phyloP scores from a whole-genome alignment of 139 green algal genomes.

The Asterochloris sp. region DNA sequence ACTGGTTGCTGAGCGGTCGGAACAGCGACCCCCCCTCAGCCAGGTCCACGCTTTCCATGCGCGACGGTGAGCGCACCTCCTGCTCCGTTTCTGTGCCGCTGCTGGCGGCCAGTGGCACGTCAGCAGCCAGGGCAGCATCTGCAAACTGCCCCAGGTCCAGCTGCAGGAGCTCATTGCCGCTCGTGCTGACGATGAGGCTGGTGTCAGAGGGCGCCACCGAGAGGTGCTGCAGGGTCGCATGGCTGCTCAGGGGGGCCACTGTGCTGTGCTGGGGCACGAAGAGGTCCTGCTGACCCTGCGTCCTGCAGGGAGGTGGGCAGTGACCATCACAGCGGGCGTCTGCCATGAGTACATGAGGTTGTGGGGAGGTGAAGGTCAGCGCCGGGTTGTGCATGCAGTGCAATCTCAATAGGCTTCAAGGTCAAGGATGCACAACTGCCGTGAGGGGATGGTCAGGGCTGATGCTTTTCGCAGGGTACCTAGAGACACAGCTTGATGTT shows the following conservation, averaged over 20 bases:
- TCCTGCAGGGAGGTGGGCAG: background rate
- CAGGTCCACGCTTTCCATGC: background rate
- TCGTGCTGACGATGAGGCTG: constrained; percentile 15
- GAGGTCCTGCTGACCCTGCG: background rate
- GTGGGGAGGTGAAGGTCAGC: background rate
- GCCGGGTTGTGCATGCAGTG: background rate
- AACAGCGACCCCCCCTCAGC: too few relatives aligned
- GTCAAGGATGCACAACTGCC: background rate
- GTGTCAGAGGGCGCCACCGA: constrained; percentile 3
- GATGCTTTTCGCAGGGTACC: background rate
- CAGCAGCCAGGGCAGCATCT: background rate
- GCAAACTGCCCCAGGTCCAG: constrained; percentile 14
- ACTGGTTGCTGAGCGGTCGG: background rate
- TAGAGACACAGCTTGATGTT: background rate
- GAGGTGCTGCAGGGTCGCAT: constrained; percentile 4
- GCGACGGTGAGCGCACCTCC: too few relatives aligned
- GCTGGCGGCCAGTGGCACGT: too few relatives aligned
- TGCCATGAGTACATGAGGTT: background rate
- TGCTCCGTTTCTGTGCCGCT: too few relatives aligned
- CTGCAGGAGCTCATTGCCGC: constrained; percentile 10
- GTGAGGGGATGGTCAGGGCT: background rate
- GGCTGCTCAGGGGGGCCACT: background rate
- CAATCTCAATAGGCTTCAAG: background rate
- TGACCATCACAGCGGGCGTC: background rate
- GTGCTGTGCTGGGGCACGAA: constrained; percentile 4